A percentile compares a stretch with the other conserved stretches of the same genome.
phyloP scores from a whole-genome alignment of 2,329 filamentous ascomycete genomes.

The Colletotrichum gloeosporioides region DNA sequence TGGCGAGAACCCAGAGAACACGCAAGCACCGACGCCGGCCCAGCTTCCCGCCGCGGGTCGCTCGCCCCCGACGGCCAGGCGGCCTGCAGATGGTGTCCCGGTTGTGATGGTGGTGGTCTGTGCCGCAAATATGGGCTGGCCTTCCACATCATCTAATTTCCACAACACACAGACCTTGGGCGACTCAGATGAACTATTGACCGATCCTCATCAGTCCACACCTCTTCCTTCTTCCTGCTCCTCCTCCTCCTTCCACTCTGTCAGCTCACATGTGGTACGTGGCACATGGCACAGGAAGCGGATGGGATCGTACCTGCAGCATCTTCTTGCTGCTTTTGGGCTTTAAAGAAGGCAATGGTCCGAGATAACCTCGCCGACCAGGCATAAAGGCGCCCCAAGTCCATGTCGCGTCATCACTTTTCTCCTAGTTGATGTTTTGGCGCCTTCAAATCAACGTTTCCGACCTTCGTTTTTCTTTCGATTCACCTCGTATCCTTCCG shows the following conservation, averaged over 20 bases:
- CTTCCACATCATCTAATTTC: constrained; percentile 9
- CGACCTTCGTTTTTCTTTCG: background rate
- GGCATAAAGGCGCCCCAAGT: background rate
- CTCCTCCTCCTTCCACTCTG: background rate
- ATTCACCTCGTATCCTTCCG: background rate
- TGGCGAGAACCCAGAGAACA: background rate
- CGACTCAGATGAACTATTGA: background rate
- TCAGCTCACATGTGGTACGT: background rate
- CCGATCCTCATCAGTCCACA: background rate
- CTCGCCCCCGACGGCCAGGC: background rate
- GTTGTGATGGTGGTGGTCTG: background rate
- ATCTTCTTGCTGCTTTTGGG: background rate
- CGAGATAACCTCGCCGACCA: background rate
- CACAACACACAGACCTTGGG: constrained; percentile 3
- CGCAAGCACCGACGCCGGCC: background rate
- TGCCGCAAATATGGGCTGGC: background rate
- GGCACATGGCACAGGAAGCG: background rate
- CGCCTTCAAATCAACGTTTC: background rate
- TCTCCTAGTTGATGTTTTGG: background rate
- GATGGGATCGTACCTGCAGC: background rate
- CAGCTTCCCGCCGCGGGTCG: background rate
- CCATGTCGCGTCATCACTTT: background rate
- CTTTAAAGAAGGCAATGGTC: background rate
- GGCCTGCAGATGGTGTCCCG: background rate
- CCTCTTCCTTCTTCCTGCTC: background rate